phyloP scores from a whole-genome alignment of 805 yeast genomes.

The Starmera dryadoides region DNA sequence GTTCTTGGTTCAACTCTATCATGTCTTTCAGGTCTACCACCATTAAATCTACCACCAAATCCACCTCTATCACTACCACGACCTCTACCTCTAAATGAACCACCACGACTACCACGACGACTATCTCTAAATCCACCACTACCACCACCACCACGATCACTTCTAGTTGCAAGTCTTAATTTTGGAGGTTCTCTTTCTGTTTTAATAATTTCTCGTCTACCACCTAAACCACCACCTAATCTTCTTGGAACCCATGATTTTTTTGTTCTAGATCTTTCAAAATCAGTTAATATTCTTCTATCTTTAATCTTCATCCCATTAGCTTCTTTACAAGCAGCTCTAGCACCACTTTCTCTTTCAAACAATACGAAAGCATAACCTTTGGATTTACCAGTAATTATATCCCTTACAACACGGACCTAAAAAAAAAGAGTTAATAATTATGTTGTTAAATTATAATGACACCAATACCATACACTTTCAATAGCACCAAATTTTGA shows the following conservation, averaged over 20 bases:
- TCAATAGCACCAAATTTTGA: conserved; percentile 66
- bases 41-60: neutral
- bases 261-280: conserved; percentile 60
- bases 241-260: conserved; percentile 67
- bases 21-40: conserved; percentile 5
- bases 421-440: conserved; percentile 2
- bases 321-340: conserved; percentile 51
- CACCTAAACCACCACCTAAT: conserved; percentile 93
- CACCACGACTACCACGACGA: conserved; percentile 18
- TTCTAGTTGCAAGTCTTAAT: conserved; percentile 2
- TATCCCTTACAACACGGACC: conserved; percentile 49
- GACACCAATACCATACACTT: conserved; percentile 25
- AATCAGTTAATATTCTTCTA: conserved; percentile 58
- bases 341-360: conserved; percentile 52
- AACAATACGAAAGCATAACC: conserved; percentile 86
- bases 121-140: conserved; percentile 10
- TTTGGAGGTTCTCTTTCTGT: conserved; percentile 8
- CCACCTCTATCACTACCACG: conserved; percentile 3
- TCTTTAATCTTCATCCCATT: conserved; percentile 46
- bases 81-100: conserved; percentile 8
- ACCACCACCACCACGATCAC: conserved; percentile 6
- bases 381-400: conserved; percentile 44
- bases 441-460: neutral
- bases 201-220: conserved; percentile 42
- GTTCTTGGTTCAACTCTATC: conserved; percentile 1